Conservation (phyloP, 805 yeast species). For the Nakazawaea holstii region DNA sequence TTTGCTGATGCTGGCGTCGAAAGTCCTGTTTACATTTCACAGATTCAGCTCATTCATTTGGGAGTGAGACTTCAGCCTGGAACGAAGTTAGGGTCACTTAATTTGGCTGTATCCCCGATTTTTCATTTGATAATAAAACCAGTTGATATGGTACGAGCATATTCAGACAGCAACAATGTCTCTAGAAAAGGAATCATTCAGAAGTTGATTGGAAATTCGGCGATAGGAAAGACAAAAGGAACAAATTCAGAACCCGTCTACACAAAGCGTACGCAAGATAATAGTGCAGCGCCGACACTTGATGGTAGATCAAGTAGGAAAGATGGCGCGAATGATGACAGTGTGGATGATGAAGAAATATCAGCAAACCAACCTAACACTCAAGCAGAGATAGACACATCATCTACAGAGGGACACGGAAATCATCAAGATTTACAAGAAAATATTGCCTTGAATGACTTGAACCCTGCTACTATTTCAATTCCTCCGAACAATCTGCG, state of each 20-base stretch:
- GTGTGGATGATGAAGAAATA: not conserved
- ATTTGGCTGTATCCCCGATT: slow-evolving; percentile 20
- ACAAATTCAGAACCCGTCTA: not conserved
- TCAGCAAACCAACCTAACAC: not conserved
- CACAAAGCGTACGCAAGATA: not conserved
- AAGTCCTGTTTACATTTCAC: slow-evolving; percentile 18
- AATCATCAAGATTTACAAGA: no score
- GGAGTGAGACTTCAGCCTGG: slow-evolving; percentile 25
- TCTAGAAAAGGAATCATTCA: not conserved
- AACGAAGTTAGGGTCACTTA: slow-evolving; percentile 15
- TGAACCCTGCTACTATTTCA: no score
- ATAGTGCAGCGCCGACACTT: not conserved
- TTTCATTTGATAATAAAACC: slow-evolving; percentile 26
- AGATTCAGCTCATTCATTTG: slow-evolving; percentile 25
- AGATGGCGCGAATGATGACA: not conserved
- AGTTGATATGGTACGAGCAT: slow-evolving; percentile 14
- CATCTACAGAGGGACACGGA: no score
- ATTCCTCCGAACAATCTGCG: no score
- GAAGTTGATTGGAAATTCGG: slow-evolving; percentile 6
- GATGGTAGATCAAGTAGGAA: not conserved
- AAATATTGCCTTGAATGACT: no score
- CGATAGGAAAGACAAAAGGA: not conserved
- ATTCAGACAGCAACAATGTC: not conserved
- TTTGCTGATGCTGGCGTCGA: slow-evolving; percentile 9
- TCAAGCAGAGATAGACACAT: no score